Conservation (phyloP, 73 alveolate genomes). For the Paraurostyla sp. region DNA sequence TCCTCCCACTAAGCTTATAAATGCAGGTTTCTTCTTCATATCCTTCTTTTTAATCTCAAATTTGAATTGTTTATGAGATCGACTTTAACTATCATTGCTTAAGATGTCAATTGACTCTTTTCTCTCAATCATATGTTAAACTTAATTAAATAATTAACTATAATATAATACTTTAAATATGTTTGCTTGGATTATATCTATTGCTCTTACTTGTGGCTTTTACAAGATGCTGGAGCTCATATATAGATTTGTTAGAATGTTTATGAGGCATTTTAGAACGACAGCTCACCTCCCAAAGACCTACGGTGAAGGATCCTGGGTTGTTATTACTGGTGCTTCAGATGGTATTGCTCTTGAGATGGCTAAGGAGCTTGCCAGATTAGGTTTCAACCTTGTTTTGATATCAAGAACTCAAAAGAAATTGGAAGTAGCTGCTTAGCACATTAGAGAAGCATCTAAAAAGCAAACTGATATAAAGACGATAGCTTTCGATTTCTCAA, state of each 20-base stretch:
- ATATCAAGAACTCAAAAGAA: conserved; percentile 56
- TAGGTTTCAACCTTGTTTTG: conserved; percentile 68
- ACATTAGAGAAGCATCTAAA: conserved; percentile 20
- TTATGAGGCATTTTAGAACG: conserved; percentile 11
- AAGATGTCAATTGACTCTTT: too few species aligned
- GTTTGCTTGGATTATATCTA: not conserved
- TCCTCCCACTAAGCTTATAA: too few species aligned
- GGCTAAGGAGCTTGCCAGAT: conserved; percentile 73
- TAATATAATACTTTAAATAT: not conserved
- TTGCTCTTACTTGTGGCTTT: not conserved
- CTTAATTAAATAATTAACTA: too few species aligned
- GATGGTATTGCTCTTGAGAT: conserved; percentile 75
- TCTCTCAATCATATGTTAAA: too few species aligned
- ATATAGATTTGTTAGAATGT: not conserved
- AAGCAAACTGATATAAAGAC: not conserved
- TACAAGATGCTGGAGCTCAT: conserved; percentile 14
- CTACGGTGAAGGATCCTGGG: conserved; percentile 73
- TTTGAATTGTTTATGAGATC: too few species aligned
- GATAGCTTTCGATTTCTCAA: conserved; percentile 61
- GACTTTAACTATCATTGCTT: too few species aligned
- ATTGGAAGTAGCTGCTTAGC: conserved; percentile 12
- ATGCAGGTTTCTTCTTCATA: too few species aligned
- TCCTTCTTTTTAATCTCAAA: too few species aligned
- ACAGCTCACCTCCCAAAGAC: conserved; percentile 9
- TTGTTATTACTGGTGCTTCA: conserved; percentile 75